Evolutionary conservation across 768 basidiomycete genomes (phyloP), one percentile per base, ranked within the genome.

Genomic region (Mycena maculata): DNA sequence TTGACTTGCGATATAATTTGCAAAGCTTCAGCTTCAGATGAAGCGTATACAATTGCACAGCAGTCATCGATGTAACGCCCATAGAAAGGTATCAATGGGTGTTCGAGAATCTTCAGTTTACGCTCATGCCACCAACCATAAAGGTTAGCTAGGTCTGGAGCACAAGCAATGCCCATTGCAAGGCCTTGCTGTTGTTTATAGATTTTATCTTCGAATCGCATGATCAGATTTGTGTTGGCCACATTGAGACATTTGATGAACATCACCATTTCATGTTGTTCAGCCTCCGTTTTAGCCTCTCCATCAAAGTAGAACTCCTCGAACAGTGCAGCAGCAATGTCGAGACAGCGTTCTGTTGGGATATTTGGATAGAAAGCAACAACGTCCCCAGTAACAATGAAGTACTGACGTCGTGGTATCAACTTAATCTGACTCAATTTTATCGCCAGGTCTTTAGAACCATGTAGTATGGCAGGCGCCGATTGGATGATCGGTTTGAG

Each of bases 61-160:
- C 71, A 72, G 52, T 80, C 78, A 63, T 80, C 78, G 67, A 80
- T 80, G 58, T 77, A 81, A 0, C 78, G 45, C 3, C 76, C 75
- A 58, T 79, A 80, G 45, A 75, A 79, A 5, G 60, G 54, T 15
- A 76, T 56, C 5, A 28, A 12, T 0, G 70, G 70, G 44, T 75
- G 30, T 28, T 53, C 18, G 0, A 72, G 23, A 16, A 72, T 60
- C 8, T 63, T 22, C 2, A 15, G 12, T 3, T 57, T 30, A 0
- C 44, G 13, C 55, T 78, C 78, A 31, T 71, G 76, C 5, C 61
- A 68, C 22, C 36, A 65, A 2, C 77, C 78, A 52, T 60, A 79
- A 2, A 79, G 57, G 54, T 79, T 77, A 5, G 79, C 78, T 5
- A 80, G 49, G 42, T 80, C 78, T 0, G 79, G 78, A 0, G 67